Conservation (phyloP, 768 basidiomycete species). For the Nevesoporus exiguus region DNA sequence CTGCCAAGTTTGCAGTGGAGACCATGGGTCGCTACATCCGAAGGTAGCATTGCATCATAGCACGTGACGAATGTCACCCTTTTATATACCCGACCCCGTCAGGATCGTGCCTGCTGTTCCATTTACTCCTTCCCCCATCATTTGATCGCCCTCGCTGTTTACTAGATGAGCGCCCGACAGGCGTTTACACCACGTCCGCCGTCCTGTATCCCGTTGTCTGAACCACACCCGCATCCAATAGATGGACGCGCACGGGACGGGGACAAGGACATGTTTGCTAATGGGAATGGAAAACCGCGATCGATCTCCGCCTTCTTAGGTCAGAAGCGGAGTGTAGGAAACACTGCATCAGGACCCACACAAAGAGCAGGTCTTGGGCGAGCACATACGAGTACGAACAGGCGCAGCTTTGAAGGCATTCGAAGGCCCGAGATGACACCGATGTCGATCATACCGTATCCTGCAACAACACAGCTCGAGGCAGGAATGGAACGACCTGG, state of each 20-base stretch:
- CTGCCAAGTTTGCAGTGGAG: neutral
- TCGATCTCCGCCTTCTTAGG: conserved; percentile 24
- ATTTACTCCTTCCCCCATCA: neutral
- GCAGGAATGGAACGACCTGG: conserved; percentile 1
- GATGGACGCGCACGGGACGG: conserved; percentile 6
- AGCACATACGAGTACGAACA: neutral
- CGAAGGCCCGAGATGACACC: conserved; percentile 19
- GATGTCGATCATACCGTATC: conserved; percentile 26
- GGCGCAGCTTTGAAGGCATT: conserved; percentile 26
- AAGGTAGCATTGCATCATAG: neutral
- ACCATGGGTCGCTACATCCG: too few species aligned
- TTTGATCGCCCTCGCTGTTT: neutral
- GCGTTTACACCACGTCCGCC: conserved; percentile 23
- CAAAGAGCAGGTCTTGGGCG: conserved; percentile 8
- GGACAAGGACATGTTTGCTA: conserved; percentile 3
- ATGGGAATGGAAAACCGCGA: conserved; percentile 13
- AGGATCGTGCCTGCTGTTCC: neutral
- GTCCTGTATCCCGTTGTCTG: conserved; percentile 9
- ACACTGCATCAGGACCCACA: neutral
- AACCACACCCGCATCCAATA: conserved; percentile 1
- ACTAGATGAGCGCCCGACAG: conserved; percentile 27
- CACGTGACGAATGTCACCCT: conserved; percentile 9
- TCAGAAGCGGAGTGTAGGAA: conserved; percentile 13
- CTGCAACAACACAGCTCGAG: conserved; percentile 1
- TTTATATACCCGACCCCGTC: conserved; percentile 2